Evolutionary conservation across 257 asterid genomes (phyloP).

Genomic region (Anisodus acutangulus): DNA sequence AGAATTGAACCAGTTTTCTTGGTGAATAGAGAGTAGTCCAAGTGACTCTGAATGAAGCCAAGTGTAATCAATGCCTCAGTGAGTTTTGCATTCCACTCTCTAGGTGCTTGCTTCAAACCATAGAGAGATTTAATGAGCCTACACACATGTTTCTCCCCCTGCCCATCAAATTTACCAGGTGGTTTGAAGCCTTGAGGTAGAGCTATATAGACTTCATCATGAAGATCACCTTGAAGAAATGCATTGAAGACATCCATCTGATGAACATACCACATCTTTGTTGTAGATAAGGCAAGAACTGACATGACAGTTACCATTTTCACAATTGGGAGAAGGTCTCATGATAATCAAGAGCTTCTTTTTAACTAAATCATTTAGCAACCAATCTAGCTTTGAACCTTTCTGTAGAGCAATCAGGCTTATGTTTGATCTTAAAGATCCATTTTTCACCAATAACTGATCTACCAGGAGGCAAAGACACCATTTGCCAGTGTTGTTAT

Average conservation of each 20-base stretch:
- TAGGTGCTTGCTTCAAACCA: background rate
- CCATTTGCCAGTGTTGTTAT: background rate
- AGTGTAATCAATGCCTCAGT: no score
- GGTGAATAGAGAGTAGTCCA: no score
- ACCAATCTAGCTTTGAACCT: background rate
- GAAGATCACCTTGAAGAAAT: background rate
- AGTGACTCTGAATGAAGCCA: no score
- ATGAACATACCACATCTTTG: background rate
- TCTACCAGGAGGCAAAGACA: background rate
- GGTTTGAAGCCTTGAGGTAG: background rate
- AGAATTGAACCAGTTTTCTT: no score
- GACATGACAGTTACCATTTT: background rate
- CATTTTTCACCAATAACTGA: background rate
- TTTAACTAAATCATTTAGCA: background rate
- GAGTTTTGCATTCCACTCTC: background rate
- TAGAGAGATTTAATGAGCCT: background rate
- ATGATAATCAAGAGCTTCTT: no score
- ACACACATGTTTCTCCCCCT: background rate
- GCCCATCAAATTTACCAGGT: background rate
- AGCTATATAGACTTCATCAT: background rate
- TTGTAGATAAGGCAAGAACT: no score
- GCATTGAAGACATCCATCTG: background rate
- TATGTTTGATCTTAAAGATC: no score
- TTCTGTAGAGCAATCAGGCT: no score
- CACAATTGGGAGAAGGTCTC: background rate